Evolutionary conservation across 225 moss, liverwort and hornwort species (phyloP), one percentile per base, ranked within the genome.

Genomic region (Polytrichum formosum): DNA sequence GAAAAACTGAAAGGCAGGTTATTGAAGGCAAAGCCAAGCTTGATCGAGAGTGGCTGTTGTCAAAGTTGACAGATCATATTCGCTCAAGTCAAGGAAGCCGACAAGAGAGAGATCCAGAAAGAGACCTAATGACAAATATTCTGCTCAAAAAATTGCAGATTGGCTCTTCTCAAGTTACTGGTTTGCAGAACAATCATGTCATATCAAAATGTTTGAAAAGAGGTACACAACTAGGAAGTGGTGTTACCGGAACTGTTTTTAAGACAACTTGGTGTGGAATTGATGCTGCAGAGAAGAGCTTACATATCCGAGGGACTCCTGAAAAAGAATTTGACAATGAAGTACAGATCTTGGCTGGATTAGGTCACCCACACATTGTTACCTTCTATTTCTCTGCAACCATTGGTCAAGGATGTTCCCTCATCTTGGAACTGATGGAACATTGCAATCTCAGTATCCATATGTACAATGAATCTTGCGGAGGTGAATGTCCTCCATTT

Each of bases 381-480:
- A 5, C 66, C 1, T 53, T 71, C 18, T 66, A 66, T 1, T 65
- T 46, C 8, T 46, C 53, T 5, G 53, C 54, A 9, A 28, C 66
- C 2, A 27, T 22, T 17, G 18, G 17, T 26, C 53, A 27, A 13
- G 19, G 7, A 17, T 67, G 61, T 61, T 70, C 61, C 67, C 56
- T 76, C 28, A 18, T 76, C 9, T 60, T 76, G 76, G 66, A 76
- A 19, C 22, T 71, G 2, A 76, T 76, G 71, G 66, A 61, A 5
- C 2, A 66, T 6, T 53, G 29, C 0, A 61, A 76, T 54, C 59
- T 76, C 18, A 20, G 7, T 2, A 4, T 5, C 23, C 60, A 59
- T 1, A 61, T 71, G 53, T 46, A 71, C 7, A 28, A 71, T 28
- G 65, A 27, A 56, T 65, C 37, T 4, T 4, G 23, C 0, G 21